A percentile compares a stretch with the other conserved stretches of the same genome.
phyloP scores from a whole-genome alignment of 1,284 basidiomycete species.

The Pterula multifida region DNA sequence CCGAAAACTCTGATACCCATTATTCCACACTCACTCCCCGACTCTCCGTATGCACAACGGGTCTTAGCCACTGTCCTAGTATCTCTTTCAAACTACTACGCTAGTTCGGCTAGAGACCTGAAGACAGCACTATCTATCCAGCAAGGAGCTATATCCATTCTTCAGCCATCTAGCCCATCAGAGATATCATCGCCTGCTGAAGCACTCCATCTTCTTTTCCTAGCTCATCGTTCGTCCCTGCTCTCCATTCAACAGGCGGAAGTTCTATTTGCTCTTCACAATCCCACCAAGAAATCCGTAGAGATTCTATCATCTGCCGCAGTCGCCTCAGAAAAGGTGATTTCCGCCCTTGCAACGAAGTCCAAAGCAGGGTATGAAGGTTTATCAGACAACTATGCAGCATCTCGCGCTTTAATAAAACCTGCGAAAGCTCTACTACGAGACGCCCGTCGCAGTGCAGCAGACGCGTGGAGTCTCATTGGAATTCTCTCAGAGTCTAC shows the following conservation, averaged over 20 bases:
- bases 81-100: constrained; percentile 61
- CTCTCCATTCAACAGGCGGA: constrained; percentile 68
- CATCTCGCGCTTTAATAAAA: constrained; percentile 36
- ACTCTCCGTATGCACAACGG: constrained; percentile 57
- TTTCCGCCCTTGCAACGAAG: constrained; percentile 28
- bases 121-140: constrained; percentile 57
- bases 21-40: constrained; percentile 33
- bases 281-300: constrained; percentile 32
- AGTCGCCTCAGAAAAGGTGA: constrained; percentile 51
- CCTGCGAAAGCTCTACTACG: constrained; percentile 51
- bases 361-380: constrained; percentile 15
- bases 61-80: constrained; percentile 54
- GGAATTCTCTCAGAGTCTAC: constrained; percentile 28
- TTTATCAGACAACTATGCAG: constrained; percentile 18
- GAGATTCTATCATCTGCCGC: constrained; percentile 29
- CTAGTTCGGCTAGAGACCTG: constrained; percentile 47
- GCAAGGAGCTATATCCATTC: constrained; percentile 51
- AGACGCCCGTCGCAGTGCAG: constrained; percentile 57
- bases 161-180: constrained; percentile 38
- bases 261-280: constrained; percentile 49
- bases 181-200: constrained; percentile 39
- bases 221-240: constrained; percentile 63
- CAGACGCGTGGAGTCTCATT: constrained; percentile 50
- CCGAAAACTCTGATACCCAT: constrained; percentile 15
- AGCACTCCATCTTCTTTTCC: constrained; percentile 51